Evolutionary conservation across 305 asterid species (phyloP).

Genomic region (Plantago coronopus): DNA sequence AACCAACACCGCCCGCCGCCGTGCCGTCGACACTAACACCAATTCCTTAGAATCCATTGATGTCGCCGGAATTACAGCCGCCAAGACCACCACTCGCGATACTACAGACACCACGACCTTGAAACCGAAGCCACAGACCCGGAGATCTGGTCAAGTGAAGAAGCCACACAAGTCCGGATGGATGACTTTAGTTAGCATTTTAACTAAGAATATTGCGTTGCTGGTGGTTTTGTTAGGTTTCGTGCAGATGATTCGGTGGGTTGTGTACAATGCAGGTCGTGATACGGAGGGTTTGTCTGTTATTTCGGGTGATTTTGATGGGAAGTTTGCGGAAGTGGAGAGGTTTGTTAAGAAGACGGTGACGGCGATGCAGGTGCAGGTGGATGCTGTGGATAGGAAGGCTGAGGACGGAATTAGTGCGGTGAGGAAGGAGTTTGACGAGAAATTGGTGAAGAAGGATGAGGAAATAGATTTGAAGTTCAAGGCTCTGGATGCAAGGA

Average conservation of each 20-base stretch:
- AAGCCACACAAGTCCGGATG: conserved; percentile 59
- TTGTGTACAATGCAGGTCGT: conserved; percentile 29
- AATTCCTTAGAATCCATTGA: conserved; percentile 22
- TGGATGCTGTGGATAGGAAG: conserved; percentile 56
- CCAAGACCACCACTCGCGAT: conserved; percentile 34
- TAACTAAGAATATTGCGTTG: conserved; percentile 54
- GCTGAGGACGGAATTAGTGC: conserved; percentile 38
- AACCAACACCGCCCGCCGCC: conserved; percentile 67
- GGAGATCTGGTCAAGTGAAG: conserved; percentile 31
- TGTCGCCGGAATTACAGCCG: conserved; percentile 26
- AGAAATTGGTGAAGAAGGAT: conserved; percentile 41
- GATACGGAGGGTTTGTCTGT: conserved; percentile 30
- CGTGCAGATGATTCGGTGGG: conserved; percentile 49
- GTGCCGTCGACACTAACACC: conserved; percentile 45
- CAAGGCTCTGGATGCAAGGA: conserved; percentile 48
- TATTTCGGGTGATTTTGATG: conserved; percentile 55
- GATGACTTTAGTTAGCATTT: conserved; percentile 53
- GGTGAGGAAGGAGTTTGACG: conserved; percentile 52
- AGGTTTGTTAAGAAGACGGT: conserved; percentile 48
- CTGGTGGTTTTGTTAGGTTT: conserved; percentile 46
- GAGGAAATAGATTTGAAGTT: conserved; percentile 45
- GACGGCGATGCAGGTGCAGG: conserved; percentile 80
- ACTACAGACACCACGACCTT: conserved; percentile 31
- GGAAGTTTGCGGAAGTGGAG: conserved; percentile 60
- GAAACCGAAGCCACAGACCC: conserved; percentile 42